Conservation (phyloP, 805 yeast genomes). For the Yamadazyma sp. region DNA sequence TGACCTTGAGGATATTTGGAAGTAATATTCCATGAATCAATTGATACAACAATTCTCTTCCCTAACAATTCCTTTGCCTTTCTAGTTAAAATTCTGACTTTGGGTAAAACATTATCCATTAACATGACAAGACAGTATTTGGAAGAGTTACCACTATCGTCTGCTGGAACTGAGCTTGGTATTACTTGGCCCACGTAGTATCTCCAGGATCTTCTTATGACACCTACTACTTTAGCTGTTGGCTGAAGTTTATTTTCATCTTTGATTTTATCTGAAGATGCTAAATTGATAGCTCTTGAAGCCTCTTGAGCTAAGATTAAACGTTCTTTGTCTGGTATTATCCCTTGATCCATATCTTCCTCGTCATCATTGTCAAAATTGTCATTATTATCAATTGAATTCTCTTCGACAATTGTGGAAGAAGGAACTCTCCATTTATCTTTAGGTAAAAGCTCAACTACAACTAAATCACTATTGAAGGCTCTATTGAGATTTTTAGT, state of each 20-base stretch:
- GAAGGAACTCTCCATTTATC: conserved; percentile 87
- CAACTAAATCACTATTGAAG: conserved; percentile 88
- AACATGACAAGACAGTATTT: conserved; percentile 79
- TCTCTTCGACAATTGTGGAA: conserved; percentile 74
- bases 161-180: conserved; percentile 60
- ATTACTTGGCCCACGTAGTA: conserved; percentile 92
- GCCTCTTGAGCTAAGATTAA: conserved; percentile 77
- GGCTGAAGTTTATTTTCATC: conserved; percentile 60
- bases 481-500: conserved; percentile 84
- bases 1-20: conserved; percentile 93
- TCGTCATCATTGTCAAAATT: conserved; percentile 58
- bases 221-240: conserved; percentile 90
- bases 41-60: conserved; percentile 85
- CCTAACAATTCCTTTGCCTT: conserved; percentile 80
- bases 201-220: conserved; percentile 90
- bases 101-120: conserved; percentile 87
- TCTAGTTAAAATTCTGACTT: conserved; percentile 82
- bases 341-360: conserved; percentile 12
- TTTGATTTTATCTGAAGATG: conserved; percentile 30
- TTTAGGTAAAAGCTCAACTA: conserved; percentile 84
- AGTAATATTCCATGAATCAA: conserved; percentile 87
- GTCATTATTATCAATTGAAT: conserved; percentile 55
- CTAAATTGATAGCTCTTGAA: conserved; percentile 51
- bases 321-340: conserved; percentile 69
- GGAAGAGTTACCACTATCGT: conserved; percentile 59